Percentiles rank a stretch among this genome's conserved stretches.
phyloP scores from a whole-genome alignment of 768 basidiomycete species.

The Mycena albidolilacea region DNA sequence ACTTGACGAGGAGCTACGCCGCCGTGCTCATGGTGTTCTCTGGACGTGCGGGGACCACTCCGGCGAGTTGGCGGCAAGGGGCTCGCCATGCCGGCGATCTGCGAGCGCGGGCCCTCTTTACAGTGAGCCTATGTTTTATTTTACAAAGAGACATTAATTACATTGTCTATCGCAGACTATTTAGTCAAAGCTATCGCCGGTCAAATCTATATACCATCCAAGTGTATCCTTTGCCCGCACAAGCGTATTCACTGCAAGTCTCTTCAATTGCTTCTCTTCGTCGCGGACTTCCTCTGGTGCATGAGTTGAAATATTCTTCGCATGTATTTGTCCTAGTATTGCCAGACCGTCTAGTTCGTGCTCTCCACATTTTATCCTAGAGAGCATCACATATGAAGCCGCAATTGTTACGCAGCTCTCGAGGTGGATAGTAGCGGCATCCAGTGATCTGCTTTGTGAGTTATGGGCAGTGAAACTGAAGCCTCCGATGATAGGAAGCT shows the following conservation, averaged over 20 bases:
- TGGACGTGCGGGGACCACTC: constrained; percentile 63
- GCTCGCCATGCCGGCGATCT: constrained; percentile 61
- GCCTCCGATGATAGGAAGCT: constrained; percentile 36
- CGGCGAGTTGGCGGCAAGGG: constrained; percentile 74
- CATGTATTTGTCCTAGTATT: not conserved
- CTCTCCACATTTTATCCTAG: constrained; percentile 32
- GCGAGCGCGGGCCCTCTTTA: constrained; percentile 45
- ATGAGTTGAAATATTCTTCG: not conserved
- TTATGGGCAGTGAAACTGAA: constrained; percentile 38
- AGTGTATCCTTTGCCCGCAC: not conserved
- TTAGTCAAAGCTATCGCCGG: not conserved
- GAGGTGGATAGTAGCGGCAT: constrained; percentile 31
- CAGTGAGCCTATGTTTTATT: no score
- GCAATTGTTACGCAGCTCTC: constrained; percentile 32
- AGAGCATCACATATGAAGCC: constrained; percentile 38
- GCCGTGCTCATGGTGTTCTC: constrained; percentile 71
- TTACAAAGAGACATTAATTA: no score
- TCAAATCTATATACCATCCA: not conserved
- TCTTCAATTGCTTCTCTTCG: not conserved
- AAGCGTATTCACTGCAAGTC: not conserved
- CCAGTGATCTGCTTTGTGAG: constrained; percentile 35
- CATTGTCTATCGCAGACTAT: no score
- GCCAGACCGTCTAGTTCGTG: constrained; percentile 1
- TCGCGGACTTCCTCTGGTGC: constrained; percentile 3
- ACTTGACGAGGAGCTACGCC: constrained; percentile 87